These are phyloP conservation scores for Coemansia sp. DNA, from an alignment of 192 early-diverging fungal species.

Conservation along the genomic window DNA sequence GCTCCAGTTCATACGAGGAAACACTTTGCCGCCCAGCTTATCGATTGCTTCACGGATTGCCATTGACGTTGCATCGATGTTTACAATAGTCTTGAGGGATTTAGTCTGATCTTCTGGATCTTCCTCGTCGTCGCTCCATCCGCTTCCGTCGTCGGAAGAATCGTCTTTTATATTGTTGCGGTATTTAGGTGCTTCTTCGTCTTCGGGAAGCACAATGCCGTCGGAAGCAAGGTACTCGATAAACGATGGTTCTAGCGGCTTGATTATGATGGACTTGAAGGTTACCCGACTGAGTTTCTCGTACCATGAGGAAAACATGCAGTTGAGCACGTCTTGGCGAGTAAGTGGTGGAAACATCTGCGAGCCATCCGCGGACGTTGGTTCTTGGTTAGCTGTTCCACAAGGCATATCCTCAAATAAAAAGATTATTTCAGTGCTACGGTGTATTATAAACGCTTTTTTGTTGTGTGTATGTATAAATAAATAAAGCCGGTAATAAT, in stretches of 20 bases:
- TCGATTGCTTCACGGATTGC: slow-evolving; percentile 67
- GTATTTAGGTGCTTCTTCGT: slow-evolving; percentile 51
- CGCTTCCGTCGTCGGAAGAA: slow-evolving; percentile 15
- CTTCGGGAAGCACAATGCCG: slow-evolving; percentile 77
- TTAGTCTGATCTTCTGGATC: slow-evolving; percentile 24
- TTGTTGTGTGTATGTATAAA: too few relatives aligned
- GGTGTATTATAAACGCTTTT: too few relatives aligned
- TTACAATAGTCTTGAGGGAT: neutral
- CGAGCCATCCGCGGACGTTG: slow-evolving; percentile 3
- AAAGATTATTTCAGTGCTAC: too few relatives aligned
- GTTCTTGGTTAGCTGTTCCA: too few relatives aligned
- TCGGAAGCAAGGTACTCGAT: slow-evolving; percentile 83
- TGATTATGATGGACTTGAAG: slow-evolving; percentile 72
- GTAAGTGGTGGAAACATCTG: slow-evolving; percentile 60
- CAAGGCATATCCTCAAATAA: too few relatives aligned
- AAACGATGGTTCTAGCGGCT: slow-evolving; percentile 73
- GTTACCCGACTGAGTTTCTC: slow-evolving; percentile 61
- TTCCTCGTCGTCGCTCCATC: slow-evolving; percentile 50
- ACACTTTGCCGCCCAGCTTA: slow-evolving; percentile 74
- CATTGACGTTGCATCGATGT: slow-evolving; percentile 18
- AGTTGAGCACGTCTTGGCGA: slow-evolving; percentile 64
- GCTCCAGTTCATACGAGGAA: slow-evolving; percentile 96
- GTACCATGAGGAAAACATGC: slow-evolving; percentile 82
- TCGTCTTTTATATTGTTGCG: slow-evolving; percentile 30
- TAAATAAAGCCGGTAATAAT: too few relatives aligned